Base-by-base conservation (phyloP, 805 yeast species). In the Schwanniomyces yamadae region DNA sequence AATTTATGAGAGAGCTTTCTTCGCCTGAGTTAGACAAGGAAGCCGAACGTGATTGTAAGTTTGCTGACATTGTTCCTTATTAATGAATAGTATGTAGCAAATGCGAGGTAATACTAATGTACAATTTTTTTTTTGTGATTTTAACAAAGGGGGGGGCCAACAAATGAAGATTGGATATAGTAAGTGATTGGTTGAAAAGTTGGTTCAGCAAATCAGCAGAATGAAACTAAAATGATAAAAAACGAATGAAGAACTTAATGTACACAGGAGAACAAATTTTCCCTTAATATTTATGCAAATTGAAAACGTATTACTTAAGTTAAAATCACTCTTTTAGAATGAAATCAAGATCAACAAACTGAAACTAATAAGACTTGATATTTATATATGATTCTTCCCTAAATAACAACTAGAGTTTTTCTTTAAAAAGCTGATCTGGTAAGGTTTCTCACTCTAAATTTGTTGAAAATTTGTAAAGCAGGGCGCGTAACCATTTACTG, bases 21-120 rank as follows among this genome's bases (percentile, higher is more conserved):
- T 36, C 31, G 33, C 26, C 33, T 8, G 45, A 14, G 5, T 36
- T 25, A 14, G 52, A 45, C 8, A 46, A 33, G 15, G 60, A 51
- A 13, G 54, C 49, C 11, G 57, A 49, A 11, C 55, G 52, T 4
- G 54, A 33, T 23, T 45, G 55, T 29, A 54, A 39, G 38, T 49
- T 44, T 10, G 34, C 32, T 29, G 52, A 27, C 39, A 48, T 40
- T 43, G 39, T 32, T 19, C 23, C 19, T 30, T 30, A 8, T 22
- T 23, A 5, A 14, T 17, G 23, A 18, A 15, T 19, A 10, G 10
- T 8, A 21, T 21, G 23, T 7, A 21, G 10, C 23, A 21, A 10
- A 21, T 21, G 23, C 23, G 10, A 21, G 23, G n/a, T 21, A 8
- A 21, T 21, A 21, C 23, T 21, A 21, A 21, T 8, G 10, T 21